Evolutionary conservation across 495 filamentous ascomycete species (phyloP).

Genomic region (Hamigera avellanea): DNA sequence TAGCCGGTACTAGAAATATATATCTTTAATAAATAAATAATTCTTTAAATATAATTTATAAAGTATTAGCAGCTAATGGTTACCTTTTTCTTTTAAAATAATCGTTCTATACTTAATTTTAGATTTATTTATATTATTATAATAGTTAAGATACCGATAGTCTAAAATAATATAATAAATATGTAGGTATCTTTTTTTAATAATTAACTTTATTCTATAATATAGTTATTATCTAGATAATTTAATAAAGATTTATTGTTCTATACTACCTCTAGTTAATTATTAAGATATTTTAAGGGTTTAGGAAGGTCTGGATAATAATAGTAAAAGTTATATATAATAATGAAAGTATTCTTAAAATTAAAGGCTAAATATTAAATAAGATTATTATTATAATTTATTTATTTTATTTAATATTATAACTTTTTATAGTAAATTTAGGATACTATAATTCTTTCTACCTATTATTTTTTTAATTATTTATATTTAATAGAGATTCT

Average conservation of each 20-base stretch:
- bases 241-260: not conserved
- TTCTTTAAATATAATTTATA: too few species aligned
- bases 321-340: not conserved
- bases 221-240: too few species aligned
- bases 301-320: not conserved
- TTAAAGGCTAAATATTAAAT: constrained; percentile 1
- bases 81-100: too few species aligned
- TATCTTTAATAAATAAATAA: too few species aligned
- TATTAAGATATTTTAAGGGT: not conserved
- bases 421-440: constrained; percentile 2
- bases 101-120: too few species aligned
- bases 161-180: too few species aligned
- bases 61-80: too few species aligned
- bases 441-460: not conserved
- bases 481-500: not conserved
- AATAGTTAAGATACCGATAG: too few species aligned
- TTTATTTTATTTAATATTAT: constrained; percentile 3
- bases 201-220: too few species aligned
- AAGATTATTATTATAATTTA: not conserved
- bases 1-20: too few species aligned
- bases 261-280: not conserved
- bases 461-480: constrained; percentile 5
- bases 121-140: too few species aligned
- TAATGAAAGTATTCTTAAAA: constrained; percentile 4
- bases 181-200: too few species aligned